Evolutionary conservation across 1,284 basidiomycete genomes (phyloP), one percentile per base, ranked within the genome.

Genomic region (Puccinia sorghi): DNA sequence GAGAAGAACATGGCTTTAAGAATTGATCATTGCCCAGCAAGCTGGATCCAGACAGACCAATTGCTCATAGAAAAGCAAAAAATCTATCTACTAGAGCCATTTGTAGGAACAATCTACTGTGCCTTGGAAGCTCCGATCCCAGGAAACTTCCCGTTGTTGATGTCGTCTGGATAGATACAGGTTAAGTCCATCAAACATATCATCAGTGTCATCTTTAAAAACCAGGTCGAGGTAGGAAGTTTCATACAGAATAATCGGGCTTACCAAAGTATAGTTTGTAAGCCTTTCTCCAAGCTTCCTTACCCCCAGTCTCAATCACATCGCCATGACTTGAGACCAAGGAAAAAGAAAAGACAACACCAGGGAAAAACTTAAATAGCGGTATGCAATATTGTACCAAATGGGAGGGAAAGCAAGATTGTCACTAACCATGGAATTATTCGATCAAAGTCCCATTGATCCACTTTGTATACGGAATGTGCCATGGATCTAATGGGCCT

Each of bases 391-490:
- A 63, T 4, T n/a, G 12, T 46, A 52, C 50, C 4, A 52, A 3
- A n/a, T n/a, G 39, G 32, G 32, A 17, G 12, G 64, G 46, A 15
- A 67, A 61, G 52, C 11, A 67, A 32, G 48, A 73, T 84, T 83
- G 91, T 90, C n/a, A 92, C 95, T 84, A 97, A 95, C 83, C 94
- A 96, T 64, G 93, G 93, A 79, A 97, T 93, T 83, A 98, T 91
- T 61, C 92, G 87, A 41, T 92, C 89, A 84, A 94, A 95, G 82
- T 95, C 90, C 93, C 93, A 95, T 1, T 85, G 87, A 0, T 89
- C 87, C 2, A 95, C 92, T 0, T 87, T 90, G 81, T 87, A 88
- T 2, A 88, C 90, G 82, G 93, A 89, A 39, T 88, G 87, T 74
- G 87, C 88, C 91, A 93, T 92, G 6, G 88, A 89, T 39, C 92